Conservation (phyloP, 2,329 filamentous ascomycete species). For the Ampelomyces quisqualis region DNA sequence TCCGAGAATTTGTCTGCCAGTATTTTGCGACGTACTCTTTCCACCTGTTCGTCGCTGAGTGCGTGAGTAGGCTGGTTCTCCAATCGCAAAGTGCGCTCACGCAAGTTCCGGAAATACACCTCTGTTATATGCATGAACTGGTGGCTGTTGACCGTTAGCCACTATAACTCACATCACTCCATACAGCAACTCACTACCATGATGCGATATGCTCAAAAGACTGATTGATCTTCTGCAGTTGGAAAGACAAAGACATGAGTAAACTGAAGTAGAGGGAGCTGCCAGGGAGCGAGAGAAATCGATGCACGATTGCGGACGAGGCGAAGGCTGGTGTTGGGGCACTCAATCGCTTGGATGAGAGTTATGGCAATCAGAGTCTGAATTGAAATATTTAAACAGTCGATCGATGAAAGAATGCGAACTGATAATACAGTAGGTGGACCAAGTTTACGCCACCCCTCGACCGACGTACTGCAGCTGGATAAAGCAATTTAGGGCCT, state of each 20-base stretch:
- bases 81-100: slow-evolving; percentile 28
- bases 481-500: slow-evolving; percentile 18
- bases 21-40: slow-evolving; percentile 40
- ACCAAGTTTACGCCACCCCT: slow-evolving; percentile 19
- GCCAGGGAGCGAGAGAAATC: too few relatives aligned
- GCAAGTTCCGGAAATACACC: slow-evolving; percentile 28
- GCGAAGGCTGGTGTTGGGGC: too few relatives aligned
- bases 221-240: slow-evolving; percentile 36
- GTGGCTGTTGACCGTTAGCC: slow-evolving; percentile 16
- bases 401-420: background rate
- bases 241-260: slow-evolving; percentile 36
- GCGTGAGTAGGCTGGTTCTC: slow-evolving; percentile 25
- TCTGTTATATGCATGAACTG: slow-evolving; percentile 39
- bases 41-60: slow-evolving; percentile 38
- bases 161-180: background rate
- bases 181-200: slow-evolving; percentile 31
- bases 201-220: slow-evolving; percentile 36
- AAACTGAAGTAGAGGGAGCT: too few relatives aligned
- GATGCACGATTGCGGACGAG: too few relatives aligned
- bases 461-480: slow-evolving; percentile 22
- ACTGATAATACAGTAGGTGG: slow-evolving; percentile 12
- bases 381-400: too few relatives aligned
- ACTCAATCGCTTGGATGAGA: too few relatives aligned
- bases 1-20: slow-evolving; percentile 34
- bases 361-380: too few relatives aligned